Percentiles rank a stretch among this genome's conserved stretches.
Evolutionary conservation across 805 yeast genomes (phyloP).

Genomic region (Lachancea cidri): DNA sequence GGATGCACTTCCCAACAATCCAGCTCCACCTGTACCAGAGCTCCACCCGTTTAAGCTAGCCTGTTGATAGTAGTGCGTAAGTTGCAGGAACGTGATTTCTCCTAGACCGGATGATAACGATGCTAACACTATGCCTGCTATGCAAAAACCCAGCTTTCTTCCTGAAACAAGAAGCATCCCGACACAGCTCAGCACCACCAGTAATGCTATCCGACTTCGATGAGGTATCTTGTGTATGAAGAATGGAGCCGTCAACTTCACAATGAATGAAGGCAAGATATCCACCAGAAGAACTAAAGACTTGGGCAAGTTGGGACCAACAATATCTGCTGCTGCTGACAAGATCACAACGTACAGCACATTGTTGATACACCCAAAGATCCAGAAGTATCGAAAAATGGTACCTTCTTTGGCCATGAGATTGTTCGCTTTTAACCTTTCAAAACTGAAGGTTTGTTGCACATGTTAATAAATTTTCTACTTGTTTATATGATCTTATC

Average conservation of each 20-base stretch:
- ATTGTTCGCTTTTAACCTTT: not conserved
- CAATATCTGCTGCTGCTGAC: constrained; percentile 88
- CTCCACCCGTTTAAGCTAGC: constrained; percentile 80
- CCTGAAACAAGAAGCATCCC: constrained; percentile 69
- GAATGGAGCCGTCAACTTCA: constrained; percentile 75
- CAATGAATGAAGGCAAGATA: constrained; percentile 71
- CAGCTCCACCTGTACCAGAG: constrained; percentile 96
- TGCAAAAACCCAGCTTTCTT: constrained; percentile 34
- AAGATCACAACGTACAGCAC: constrained; percentile 86
- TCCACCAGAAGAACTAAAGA: constrained; percentile 82
- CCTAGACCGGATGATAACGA: constrained; percentile 86
- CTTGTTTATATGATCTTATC: no score
- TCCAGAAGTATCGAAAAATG: constrained; percentile 57
- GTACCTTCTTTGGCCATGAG: constrained; percentile 1
- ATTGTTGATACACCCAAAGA: constrained; percentile 83
- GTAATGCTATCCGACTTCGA: constrained; percentile 41
- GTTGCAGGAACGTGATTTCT: constrained; percentile 79
- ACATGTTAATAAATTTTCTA: no score
- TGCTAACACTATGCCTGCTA: constrained; percentile 73
- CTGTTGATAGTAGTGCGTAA: constrained; percentile 69
- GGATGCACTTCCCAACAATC: constrained; percentile 71
- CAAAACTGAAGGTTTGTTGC: no score
- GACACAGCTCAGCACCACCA: constrained; percentile 53
- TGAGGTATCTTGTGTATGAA: constrained; percentile 66
- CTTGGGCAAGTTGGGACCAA: constrained; percentile 78